Base-by-base conservation (phyloP, 2,329 filamentous ascomycete genomes). In the Akanthomyces uredinophilus region DNA sequence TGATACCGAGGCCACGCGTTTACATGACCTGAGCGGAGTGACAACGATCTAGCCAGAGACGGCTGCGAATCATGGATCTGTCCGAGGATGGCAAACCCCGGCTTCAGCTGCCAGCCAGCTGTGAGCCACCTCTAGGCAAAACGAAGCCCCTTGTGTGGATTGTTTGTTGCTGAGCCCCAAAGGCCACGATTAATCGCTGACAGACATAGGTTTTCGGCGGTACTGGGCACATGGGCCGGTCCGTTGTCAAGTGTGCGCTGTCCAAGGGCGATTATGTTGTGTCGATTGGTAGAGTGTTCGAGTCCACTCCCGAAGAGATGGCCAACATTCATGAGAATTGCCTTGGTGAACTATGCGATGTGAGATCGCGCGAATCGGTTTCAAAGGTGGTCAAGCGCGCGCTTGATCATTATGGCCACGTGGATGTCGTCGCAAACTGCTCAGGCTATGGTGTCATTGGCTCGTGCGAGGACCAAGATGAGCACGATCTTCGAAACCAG, bases 161-260 rank as follows among this genome's bases (percentile, higher is more conserved):
- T 72, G 91, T 95, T 81, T 72, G 86, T 79, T 35, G 53, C 27
- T 46, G 35, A 11, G 14, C 24, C 18, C 16, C 22, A 20, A 18
- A 13, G 10, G 11, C 22, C 10, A 22, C 13, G 27, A n/a, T 4
- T 20, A 37, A 29, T n/a, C 10, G 46, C 60, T 62, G 16, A 63
- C 49, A 52, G 56, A 64, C 16, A 46, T 64, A 92, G 91, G 81
- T 98, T 60, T 99, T 97, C 75, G 95, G 95, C 54, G 93, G 92
- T 54, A 97, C 93, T n/a, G 95, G 95, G 61, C 95, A 99, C 70
- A 96, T 98, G 82, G 95, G 95, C 63, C 88, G 92, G 58, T 96
- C 91, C 8, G 85, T 98, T 22, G 91, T 94, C 64, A 94, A 95
- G 70, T 87, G 85, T 60, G 92, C 90, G 18, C 82, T 98, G 24